phyloP scores from a whole-genome alignment of 2,329 filamentous ascomycete species.

The Plenodomus biglobosus region DNA sequence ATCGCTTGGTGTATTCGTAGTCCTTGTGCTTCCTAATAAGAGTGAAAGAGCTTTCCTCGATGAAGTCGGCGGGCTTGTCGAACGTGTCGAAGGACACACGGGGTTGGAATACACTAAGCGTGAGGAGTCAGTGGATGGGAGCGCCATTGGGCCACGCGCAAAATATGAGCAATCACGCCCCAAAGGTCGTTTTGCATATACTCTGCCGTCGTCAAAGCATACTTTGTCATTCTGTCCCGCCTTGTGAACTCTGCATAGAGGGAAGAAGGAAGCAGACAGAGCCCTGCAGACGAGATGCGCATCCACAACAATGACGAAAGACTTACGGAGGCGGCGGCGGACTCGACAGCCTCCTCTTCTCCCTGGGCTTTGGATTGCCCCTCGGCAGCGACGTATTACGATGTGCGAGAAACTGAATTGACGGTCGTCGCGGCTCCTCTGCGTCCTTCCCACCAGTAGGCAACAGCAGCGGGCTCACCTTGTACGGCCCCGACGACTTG shows the following conservation, averaged over 20 bases:
- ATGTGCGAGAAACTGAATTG: conserved; percentile 44
- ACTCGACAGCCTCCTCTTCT: conserved; percentile 43
- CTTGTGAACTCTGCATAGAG: conserved; percentile 3
- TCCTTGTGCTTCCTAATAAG: conserved; percentile 84
- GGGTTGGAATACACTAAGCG: conserved; percentile 60
- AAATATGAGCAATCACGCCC: conserved; percentile 24
- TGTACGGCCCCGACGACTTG: conserved; percentile 19
- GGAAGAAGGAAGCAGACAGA: conserved; percentile 7
- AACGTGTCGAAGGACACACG: conserved; percentile 78
- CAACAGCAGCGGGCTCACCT: conserved; percentile 30
- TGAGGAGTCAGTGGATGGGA: conserved; percentile 13
- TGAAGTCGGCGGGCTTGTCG: conserved; percentile 65
- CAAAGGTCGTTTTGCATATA: conserved; percentile 21
- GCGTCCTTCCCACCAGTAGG: conserved; percentile 23
- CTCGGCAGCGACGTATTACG: conserved; percentile 33
- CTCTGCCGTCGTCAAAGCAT: conserved; percentile 23
- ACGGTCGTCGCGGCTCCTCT: conserved; percentile 39
- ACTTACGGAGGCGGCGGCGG: conserved; percentile 49
- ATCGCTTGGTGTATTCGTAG: conserved; percentile 77
- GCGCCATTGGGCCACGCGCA: background rate
- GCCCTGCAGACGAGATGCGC: background rate
- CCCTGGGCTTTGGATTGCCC: conserved; percentile 38
- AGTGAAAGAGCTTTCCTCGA: conserved; percentile 65
- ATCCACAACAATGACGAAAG: conserved; percentile 2
- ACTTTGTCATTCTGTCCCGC: conserved; percentile 26